Evolutionary conservation across 1,284 basidiomycete genomes (phyloP).

Genomic region (Rhodotorula sp.): DNA sequence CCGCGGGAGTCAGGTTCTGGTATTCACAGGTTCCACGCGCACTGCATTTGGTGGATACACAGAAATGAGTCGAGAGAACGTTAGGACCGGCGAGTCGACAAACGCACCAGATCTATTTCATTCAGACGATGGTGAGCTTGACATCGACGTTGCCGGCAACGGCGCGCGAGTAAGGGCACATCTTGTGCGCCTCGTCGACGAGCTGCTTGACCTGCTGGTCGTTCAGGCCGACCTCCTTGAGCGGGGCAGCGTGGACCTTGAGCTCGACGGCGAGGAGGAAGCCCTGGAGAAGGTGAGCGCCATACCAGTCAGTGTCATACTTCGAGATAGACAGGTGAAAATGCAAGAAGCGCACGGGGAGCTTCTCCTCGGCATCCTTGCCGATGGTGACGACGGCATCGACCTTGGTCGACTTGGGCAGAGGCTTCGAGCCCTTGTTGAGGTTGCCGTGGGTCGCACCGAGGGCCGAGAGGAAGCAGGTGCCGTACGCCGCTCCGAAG

Average conservation of each 20-base stretch:
- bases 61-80: background rate
- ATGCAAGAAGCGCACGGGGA: slow-evolving; percentile 13
- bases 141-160: slow-evolving; percentile 42
- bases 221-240: slow-evolving; percentile 35
- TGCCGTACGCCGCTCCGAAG: slow-evolving; percentile 38
- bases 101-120: no score
- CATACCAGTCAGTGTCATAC: no score
- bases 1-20: background rate
- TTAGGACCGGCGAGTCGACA: background rate
- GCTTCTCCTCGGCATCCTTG: slow-evolving; percentile 23
- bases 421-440: slow-evolving; percentile 31
- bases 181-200: slow-evolving; percentile 39
- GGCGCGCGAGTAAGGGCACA: slow-evolving; percentile 45
- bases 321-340: no score
- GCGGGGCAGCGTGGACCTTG: slow-evolving; percentile 38
- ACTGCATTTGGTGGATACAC: background rate
- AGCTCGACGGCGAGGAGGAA: slow-evolving; percentile 43
- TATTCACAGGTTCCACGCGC: background rate
- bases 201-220: slow-evolving; percentile 33
- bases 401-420: slow-evolving; percentile 34
- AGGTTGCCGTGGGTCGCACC: slow-evolving; percentile 39
- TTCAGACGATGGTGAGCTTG: slow-evolving; percentile 11
- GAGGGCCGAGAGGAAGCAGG: slow-evolving; percentile 44
- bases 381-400: slow-evolving; percentile 35
- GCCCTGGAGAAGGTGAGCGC: slow-evolving; percentile 6